phyloP scores from a whole-genome alignment of 768 basidiomycete genomes.

The Rhodotorula diobovata region DNA sequence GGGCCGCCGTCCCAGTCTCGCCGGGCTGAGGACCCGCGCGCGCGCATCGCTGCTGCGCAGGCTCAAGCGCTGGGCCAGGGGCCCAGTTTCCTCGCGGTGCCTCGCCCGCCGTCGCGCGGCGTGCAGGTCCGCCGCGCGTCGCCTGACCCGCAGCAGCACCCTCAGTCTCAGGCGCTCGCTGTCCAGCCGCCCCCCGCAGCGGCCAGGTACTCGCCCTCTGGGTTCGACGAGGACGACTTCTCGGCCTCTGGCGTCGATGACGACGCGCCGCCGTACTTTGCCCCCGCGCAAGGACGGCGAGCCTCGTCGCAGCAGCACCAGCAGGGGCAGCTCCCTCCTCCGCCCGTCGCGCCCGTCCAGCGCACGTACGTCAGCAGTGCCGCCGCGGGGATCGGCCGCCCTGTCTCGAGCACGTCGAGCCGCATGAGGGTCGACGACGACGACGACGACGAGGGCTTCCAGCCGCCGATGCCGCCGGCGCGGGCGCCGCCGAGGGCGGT shows the following conservation, averaged over 20 bases:
- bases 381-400: not conserved
- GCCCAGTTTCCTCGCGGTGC: not conserved
- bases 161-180: not conserved
- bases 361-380: not conserved
- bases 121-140: not conserved
- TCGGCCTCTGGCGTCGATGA: not conserved
- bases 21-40: not conserved
- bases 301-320: not conserved
- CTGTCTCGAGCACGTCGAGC: not conserved
- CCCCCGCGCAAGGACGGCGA: not conserved
- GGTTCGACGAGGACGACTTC: slow-evolving; percentile 16
- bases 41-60: not conserved
- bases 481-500: not conserved
- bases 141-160: not conserved
- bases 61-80: not conserved
- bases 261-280: not conserved
- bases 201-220: slow-evolving; percentile 3
- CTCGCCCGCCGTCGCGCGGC: slow-evolving; percentile 4
- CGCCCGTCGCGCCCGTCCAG: not conserved
- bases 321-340: not conserved
- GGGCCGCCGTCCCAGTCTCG: no score
- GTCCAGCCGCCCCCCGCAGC: no score
- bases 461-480: not conserved
- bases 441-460: not conserved
- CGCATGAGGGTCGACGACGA: slow-evolving; percentile 18